A percentile compares a stretch with the other conserved stretches of the same genome.
phyloP scores from a whole-genome alignment of 306 rosid genomes.

The Gillenia trifoliata region DNA sequence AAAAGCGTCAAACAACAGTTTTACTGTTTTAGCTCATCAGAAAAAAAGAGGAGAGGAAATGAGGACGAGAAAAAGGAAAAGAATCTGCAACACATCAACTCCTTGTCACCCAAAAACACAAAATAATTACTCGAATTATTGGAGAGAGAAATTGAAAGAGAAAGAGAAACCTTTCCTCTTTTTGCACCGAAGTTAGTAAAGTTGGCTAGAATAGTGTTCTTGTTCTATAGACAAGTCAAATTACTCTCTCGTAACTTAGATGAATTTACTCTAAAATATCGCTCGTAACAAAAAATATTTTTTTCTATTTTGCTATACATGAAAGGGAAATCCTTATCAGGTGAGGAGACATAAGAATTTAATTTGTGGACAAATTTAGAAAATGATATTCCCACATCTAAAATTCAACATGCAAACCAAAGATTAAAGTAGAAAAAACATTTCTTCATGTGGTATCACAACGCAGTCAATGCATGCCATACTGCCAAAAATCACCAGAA shows the following conservation, averaged over 20 bases:
- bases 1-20: not conserved
- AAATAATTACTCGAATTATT: not conserved
- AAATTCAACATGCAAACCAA: not conserved
- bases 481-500: not conserved
- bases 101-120: not conserved
- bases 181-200: too few species aligned
- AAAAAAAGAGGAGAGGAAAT: not conserved
- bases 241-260: too few species aligned
- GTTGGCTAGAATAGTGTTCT: too few species aligned
- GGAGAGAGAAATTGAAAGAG: not conserved
- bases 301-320: too few species aligned
- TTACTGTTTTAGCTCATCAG: not conserved
- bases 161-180: not conserved
- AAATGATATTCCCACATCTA: not conserved
- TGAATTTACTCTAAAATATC: too few species aligned
- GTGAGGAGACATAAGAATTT: too few species aligned
- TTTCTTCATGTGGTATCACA: constrained; percentile 2
- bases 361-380: not conserved
- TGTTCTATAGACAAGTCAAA: too few species aligned
- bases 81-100: not conserved
- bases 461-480: not conserved
- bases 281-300: too few species aligned
- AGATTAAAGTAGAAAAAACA: not conserved
- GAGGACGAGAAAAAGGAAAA: not conserved
- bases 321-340: too few species aligned